phyloP scores from a whole-genome alignment of 2,329 filamentous ascomycete genomes.

The Fusarium brachygibbosum region DNA sequence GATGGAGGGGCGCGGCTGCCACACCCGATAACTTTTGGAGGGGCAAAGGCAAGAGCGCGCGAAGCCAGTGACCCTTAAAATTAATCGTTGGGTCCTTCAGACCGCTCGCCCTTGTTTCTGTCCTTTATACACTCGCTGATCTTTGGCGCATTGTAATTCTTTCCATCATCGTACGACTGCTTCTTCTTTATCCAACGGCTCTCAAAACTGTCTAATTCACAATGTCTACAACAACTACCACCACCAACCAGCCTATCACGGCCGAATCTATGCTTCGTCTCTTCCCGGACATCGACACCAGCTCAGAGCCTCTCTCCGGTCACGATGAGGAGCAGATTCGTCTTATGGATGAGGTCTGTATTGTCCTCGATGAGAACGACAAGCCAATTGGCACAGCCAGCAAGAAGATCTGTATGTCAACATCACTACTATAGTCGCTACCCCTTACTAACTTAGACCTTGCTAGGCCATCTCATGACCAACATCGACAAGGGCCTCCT shows the following conservation, averaged over 20 bases:
- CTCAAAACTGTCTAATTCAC: constrained; percentile 13
- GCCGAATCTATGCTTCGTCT: constrained; percentile 88
- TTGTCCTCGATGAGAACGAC: constrained; percentile 94
- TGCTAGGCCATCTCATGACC: constrained; percentile 92
- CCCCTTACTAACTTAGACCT: constrained; percentile 30
- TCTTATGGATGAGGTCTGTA: constrained; percentile 98
- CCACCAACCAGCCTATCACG: constrained; percentile 74
- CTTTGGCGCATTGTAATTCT: constrained; percentile 10
- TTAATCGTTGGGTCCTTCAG: constrained; percentile 38
- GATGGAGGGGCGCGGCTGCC: constrained; percentile 41
- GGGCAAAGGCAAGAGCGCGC: constrained; percentile 42
- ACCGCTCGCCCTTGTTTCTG: constrained; percentile 33
- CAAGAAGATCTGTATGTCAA: constrained; percentile 91
- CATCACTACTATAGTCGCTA: not conserved
- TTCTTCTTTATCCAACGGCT: not conserved
- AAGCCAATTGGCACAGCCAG: constrained; percentile 93
- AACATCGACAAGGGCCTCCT: constrained; percentile 97
- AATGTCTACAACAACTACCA: constrained; percentile 55
- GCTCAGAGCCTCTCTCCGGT: constrained; percentile 81
- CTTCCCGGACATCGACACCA: constrained; percentile 85
- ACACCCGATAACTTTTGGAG: constrained; percentile 43
- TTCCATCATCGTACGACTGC: constrained; percentile 1
- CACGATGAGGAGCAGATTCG: constrained; percentile 98
- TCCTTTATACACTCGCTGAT: constrained; percentile 10
- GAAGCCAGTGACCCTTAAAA: constrained; percentile 46